Conservation (phyloP, 768 basidiomycete genomes). For the Phylloporus sp. region DNA sequence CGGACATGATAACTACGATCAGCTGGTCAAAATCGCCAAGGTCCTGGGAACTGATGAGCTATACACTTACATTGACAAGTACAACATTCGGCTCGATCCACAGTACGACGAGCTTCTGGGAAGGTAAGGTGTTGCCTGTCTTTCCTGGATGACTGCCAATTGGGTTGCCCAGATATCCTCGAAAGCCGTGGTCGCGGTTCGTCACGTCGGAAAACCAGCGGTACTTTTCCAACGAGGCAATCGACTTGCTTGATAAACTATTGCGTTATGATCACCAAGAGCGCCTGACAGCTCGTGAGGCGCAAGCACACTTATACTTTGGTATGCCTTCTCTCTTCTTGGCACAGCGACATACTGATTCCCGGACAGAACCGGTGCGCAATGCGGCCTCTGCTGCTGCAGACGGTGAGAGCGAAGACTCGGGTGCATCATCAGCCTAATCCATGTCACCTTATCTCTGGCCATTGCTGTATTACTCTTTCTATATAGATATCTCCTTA, state of each 20-base stretch:
- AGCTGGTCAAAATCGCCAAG: slow-evolving; percentile 96
- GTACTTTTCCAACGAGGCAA: slow-evolving; percentile 94
- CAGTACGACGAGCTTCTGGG: slow-evolving; percentile 94
- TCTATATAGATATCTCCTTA: slow-evolving; percentile 30
- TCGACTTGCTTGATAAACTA: slow-evolving; percentile 93
- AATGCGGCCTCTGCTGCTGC: slow-evolving; percentile 41
- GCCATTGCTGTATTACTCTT: slow-evolving; percentile 31
- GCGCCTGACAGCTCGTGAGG: slow-evolving; percentile 90
- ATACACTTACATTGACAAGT: slow-evolving; percentile 89
- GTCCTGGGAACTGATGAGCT: slow-evolving; percentile 96
- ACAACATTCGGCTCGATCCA: slow-evolving; percentile 92
- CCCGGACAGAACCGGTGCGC: slow-evolving; percentile 60
- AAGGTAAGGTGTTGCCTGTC: slow-evolving; percentile 43
- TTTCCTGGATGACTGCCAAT: slow-evolving; percentile 8
- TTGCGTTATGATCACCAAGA: slow-evolving; percentile 97
- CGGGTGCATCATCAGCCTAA: slow-evolving; percentile 33
- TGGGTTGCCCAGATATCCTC: slow-evolving; percentile 60
- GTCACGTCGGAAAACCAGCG: slow-evolving; percentile 95
- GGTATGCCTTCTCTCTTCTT: slow-evolving; percentile 41
- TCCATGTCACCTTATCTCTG: slow-evolving; percentile 27
- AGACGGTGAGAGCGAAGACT: slow-evolving; percentile 62
- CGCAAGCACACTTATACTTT: slow-evolving; percentile 91
- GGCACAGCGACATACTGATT: slow-evolving; percentile 17
- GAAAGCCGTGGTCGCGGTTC: slow-evolving; percentile 94
- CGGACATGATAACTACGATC: slow-evolving; percentile 98